A percentile compares a stretch with the other conserved stretches of the same genome.
These are phyloP conservation scores for Balamuthia mandrillaris DNA, from an alignment of 208 protist genomes.

Conservation along the genomic window DNA sequence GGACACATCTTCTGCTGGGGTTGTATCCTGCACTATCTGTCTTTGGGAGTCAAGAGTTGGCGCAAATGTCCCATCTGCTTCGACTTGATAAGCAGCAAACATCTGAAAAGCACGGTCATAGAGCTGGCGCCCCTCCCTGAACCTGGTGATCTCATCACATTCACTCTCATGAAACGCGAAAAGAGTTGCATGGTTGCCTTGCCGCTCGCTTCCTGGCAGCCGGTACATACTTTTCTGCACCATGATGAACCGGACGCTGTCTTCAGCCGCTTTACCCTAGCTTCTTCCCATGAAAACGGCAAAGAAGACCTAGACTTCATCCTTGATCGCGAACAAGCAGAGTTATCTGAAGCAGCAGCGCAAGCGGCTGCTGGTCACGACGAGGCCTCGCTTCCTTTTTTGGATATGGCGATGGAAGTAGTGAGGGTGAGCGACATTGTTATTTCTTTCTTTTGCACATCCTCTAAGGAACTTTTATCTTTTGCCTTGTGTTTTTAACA, in stretches of 20 bases:
- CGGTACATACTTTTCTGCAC: neutral
- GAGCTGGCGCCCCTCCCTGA: neutral
- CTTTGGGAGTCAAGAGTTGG: conserved; percentile 4
- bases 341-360: neutral
- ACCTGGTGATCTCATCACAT: neutral
- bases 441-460: too few species aligned
- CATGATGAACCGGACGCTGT: neutral
- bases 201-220: neutral
- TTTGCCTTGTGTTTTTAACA: too few species aligned
- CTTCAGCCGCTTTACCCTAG: neutral
- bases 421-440: too few species aligned
- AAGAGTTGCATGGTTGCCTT: conserved; percentile 26
- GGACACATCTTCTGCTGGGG: conserved; percentile 26
- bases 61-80: conserved; percentile 34
- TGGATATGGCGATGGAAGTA: too few species aligned
- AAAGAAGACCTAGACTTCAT: neutral
- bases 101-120: neutral
- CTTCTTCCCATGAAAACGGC: too few species aligned
- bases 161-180: conserved; percentile 17
- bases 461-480: too few species aligned
- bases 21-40: neutral
- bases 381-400: too few species aligned
- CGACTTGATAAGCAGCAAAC: conserved; percentile 10
- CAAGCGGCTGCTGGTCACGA: neutral
- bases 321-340: conserved; percentile 4